phyloP scores from a whole-genome alignment of 2,329 filamentous ascomycete species.

The Sarocladiaceae sp. region DNA sequence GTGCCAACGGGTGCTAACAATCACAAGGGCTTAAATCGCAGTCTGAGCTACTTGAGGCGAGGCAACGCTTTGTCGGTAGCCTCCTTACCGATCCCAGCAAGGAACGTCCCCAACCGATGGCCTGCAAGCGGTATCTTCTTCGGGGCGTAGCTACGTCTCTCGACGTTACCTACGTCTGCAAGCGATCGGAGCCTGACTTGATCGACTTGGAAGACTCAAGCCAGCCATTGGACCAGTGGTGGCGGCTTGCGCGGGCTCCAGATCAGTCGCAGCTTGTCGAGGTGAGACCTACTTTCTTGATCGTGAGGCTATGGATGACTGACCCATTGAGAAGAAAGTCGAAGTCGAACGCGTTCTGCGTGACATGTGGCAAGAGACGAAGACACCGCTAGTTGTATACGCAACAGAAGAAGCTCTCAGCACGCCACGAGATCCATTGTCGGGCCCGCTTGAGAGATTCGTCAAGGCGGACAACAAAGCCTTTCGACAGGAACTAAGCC shows the following conservation, averaged over 20 bases:
- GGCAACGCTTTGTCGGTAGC: conserved; percentile 30
- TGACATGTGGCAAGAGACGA: conserved; percentile 41
- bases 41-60: conserved; percentile 25
- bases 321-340: conserved; percentile 34
- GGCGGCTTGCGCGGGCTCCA: conserved; percentile 41
- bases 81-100: conserved; percentile 34
- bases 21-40: conserved; percentile 22
- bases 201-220: conserved; percentile 33
- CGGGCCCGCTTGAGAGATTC: conserved; percentile 37
- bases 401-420: conserved; percentile 44
- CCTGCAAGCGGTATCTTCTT: conserved; percentile 40
- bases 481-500: conserved; percentile 43
- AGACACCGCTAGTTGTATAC: conserved; percentile 44
- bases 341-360: conserved; percentile 37
- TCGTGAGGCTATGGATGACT: neutral
- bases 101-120: conserved; percentile 30
- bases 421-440: conserved; percentile 26
- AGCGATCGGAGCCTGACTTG: conserved; percentile 32
- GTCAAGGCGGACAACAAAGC: conserved; percentile 44
- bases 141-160: conserved; percentile 43
- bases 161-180: conserved; percentile 45
- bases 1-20: neutral
- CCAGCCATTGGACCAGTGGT: conserved; percentile 44
- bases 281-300: conserved; percentile 28
- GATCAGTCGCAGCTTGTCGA: conserved; percentile 34